Conservation (phyloP, 306 rosid species). For the Medicago lupulina region DNA sequence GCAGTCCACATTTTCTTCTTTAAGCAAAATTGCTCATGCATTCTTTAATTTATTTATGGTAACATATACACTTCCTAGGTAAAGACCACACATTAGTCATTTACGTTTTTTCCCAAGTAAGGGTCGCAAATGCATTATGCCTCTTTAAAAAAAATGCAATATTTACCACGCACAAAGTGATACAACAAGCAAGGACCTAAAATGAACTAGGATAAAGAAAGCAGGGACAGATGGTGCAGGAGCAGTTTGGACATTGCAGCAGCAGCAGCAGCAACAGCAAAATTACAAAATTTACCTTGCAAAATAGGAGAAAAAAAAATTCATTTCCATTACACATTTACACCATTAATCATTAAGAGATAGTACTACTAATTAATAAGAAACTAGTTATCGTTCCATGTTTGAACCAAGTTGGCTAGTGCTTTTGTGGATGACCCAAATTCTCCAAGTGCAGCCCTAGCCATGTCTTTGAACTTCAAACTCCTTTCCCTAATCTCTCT, state of each 20-base stretch:
- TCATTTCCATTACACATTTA: constrained; percentile 6
- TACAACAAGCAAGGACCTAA: neutral
- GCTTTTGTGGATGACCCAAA: constrained; percentile 41
- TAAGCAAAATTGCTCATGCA: neutral
- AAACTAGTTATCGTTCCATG: constrained; percentile 18
- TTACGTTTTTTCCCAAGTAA: too few relatives aligned
- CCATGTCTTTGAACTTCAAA: constrained; percentile 25
- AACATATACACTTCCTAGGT: too few relatives aligned
- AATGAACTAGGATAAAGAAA: neutral
- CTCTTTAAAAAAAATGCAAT: too few relatives aligned
- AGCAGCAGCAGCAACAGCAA: neutral
- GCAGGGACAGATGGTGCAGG: too few relatives aligned
- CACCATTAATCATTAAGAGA: neutral
- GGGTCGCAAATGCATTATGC: too few relatives aligned
- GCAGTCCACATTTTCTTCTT: neutral
- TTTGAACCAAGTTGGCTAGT: constrained; percentile 41
- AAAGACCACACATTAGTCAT: neutral
- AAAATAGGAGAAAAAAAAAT: neutral
- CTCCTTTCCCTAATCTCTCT: constrained; percentile 27
- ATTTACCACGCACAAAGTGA: neutral
- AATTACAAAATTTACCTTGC: neutral
- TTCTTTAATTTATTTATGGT: too few relatives aligned
- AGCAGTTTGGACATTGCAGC: too few relatives aligned
- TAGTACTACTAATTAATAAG: neutral
- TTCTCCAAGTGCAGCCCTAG: constrained; percentile 35